Conservation (phyloP, 1,284 basidiomycete species). For the Trichosporon sp. region DNA sequence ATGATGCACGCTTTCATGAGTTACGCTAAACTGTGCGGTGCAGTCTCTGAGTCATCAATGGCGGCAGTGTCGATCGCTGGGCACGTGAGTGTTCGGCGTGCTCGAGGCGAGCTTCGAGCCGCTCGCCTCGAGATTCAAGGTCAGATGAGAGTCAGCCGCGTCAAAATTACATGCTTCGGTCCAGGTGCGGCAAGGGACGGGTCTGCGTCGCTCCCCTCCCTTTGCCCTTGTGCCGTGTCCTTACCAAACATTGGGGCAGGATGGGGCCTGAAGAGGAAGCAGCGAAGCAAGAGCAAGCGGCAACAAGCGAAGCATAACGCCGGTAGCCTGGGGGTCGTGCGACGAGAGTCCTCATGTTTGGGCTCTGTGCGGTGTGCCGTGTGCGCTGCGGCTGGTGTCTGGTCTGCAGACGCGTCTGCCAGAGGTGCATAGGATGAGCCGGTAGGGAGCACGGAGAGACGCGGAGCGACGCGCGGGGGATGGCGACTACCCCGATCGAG, state of each 20-base stretch:
- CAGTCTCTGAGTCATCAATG: too few species aligned
- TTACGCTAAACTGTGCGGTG: not conserved
- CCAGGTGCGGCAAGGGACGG: not conserved
- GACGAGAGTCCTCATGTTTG: too few species aligned
- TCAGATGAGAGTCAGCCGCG: not conserved
- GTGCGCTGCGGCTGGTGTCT: too few species aligned
- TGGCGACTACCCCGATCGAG: too few species aligned
- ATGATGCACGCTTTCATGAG: constrained; percentile 6
- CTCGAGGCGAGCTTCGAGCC: too few species aligned
- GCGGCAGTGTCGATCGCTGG: not conserved
- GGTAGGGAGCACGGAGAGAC: too few species aligned
- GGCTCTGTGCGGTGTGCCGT: too few species aligned
- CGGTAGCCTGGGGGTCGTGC: too few species aligned
- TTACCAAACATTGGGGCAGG: not conserved
- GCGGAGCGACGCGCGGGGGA: too few species aligned
- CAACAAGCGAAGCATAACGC: not conserved
- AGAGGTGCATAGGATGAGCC: too few species aligned
- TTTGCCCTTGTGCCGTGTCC: not conserved
- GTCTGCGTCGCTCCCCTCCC: not conserved
- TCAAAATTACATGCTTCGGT: not conserved
- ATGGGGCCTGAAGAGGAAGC: not conserved
- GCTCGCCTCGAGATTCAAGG: not conserved
- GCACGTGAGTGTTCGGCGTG: not conserved
- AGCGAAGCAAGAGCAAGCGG: not conserved
- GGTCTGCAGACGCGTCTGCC: too few species aligned